Conservation (phyloP, 2,329 filamentous ascomycete genomes). For the Colletotrichum ledebouriae region DNA sequence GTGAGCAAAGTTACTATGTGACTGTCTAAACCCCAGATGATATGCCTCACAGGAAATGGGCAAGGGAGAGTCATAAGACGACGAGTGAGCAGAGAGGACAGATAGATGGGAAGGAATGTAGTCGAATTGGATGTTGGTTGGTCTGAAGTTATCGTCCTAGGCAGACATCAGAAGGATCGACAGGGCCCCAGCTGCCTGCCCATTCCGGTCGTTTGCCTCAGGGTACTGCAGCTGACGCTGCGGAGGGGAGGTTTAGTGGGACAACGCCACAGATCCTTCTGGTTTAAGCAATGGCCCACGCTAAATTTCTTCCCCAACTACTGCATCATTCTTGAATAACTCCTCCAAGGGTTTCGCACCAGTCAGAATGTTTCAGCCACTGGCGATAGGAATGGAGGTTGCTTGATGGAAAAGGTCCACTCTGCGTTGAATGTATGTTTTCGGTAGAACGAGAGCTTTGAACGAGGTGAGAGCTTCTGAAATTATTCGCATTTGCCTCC, state of each 20-base stretch:
- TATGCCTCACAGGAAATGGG: neutral
- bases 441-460: neutral
- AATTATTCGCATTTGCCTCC: constrained; percentile 35
- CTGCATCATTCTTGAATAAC: constrained; percentile 21
- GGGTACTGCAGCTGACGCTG: neutral
- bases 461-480: constrained; percentile 17
- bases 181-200: constrained; percentile 8
- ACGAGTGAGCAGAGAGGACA: neutral
- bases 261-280: constrained; percentile 3
- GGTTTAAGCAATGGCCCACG: constrained; percentile 6
- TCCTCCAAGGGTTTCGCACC: neutral
- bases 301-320: constrained; percentile 9
- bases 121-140: constrained; percentile 11
- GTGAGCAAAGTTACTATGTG: too few species aligned
- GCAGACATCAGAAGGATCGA: constrained; percentile 33
- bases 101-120: neutral
- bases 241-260: neutral
- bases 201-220: neutral
- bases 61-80: neutral
- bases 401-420: too few species aligned
- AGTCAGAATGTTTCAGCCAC: neutral
- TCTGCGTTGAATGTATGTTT: too few species aligned
- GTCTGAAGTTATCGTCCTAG: constrained; percentile 8
- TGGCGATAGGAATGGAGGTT: too few species aligned
- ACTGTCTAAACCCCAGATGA: neutral